These are phyloP conservation scores for Ceratocystis alfenasii DNA, from an alignment of 2,329 filamentous ascomycete species.

Conservation along the genomic window DNA sequence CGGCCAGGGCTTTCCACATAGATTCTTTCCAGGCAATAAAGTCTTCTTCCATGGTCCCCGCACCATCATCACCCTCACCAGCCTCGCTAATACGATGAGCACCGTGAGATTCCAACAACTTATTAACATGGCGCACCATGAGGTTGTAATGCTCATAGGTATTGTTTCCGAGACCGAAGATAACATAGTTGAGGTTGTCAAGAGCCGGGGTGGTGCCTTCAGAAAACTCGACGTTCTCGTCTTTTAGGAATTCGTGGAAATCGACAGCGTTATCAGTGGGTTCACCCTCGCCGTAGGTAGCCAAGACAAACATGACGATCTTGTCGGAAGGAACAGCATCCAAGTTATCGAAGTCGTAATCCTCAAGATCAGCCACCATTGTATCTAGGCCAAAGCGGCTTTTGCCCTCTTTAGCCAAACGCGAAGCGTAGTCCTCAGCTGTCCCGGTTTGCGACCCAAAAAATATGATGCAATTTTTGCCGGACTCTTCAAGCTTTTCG, in stretches of 20 bases:
- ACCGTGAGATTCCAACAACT: slow-evolving; percentile 68
- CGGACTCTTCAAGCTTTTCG: slow-evolving; percentile 88
- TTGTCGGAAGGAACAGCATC: slow-evolving; percentile 83
- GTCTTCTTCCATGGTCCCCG: slow-evolving; percentile 98
- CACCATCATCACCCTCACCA: slow-evolving; percentile 93
- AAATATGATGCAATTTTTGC: slow-evolving; percentile 97
- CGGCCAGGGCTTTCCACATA: slow-evolving; percentile 82
- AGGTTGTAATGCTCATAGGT: slow-evolving; percentile 99
- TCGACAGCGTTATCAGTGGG: slow-evolving; percentile 98
- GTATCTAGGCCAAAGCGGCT: slow-evolving; percentile 93
- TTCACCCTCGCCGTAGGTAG: slow-evolving; percentile 96
- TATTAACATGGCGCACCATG: slow-evolving; percentile 88
- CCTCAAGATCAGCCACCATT: slow-evolving; percentile 95
- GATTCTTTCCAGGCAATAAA: slow-evolving; percentile 98
- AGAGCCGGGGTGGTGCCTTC: slow-evolving; percentile 63
- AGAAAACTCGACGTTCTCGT: slow-evolving; percentile 71
- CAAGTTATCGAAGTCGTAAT: slow-evolving; percentile 93
- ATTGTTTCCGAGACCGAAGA: slow-evolving; percentile 96
- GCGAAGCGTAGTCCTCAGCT: slow-evolving; percentile 93
- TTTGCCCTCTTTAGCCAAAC: slow-evolving; percentile 92
- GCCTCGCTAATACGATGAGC: slow-evolving; percentile 73
- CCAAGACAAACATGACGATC: slow-evolving; percentile 85
- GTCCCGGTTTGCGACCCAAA: slow-evolving; percentile 98
- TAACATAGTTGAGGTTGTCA: slow-evolving; percentile 76
- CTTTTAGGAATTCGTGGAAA: slow-evolving; percentile 90